Evolutionary conservation across 108 stramenopile species (phyloP).

Genomic region (Nitzschia sp.): DNA sequence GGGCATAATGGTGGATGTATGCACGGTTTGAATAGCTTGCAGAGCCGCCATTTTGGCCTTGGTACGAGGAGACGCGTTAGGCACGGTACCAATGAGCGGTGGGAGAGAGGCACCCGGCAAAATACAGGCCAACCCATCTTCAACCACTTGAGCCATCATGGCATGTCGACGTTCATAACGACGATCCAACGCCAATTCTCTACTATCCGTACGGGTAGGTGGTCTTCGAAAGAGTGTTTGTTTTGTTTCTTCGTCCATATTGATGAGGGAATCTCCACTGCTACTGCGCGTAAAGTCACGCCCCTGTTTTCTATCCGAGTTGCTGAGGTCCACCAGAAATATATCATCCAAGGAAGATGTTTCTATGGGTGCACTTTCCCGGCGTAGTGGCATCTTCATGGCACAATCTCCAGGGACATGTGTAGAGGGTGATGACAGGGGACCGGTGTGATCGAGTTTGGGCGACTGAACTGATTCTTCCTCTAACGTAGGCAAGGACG

Average conservation of each 20-base stretch:
- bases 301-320: too few species aligned
- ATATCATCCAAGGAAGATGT: too few species aligned
- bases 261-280: not conserved
- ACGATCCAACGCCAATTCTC: slow-evolving; percentile 11
- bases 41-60: not conserved
- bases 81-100: not conserved
- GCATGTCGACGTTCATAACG: slow-evolving; percentile 5
- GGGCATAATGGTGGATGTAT: not conserved
- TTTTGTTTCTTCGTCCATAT: not conserved
- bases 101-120: not conserved
- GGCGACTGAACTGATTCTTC: too few species aligned
- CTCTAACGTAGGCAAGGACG: too few species aligned
- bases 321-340: too few species aligned
- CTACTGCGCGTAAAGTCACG: not conserved
- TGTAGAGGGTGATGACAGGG: too few species aligned
- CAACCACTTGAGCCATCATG: not conserved
- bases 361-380: too few species aligned
- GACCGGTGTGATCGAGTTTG: too few species aligned
- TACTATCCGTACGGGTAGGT: slow-evolving; percentile 1
- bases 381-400: too few species aligned
- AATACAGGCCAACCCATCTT: not conserved
- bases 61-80: not conserved
- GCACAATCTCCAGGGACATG: too few species aligned
- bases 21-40: not conserved
- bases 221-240: not conserved